Evolutionary conservation across 202 grass and related monocot genomes (phyloP), one percentile per base, ranked within the genome.

Genomic region (Schoenoplectus tabernaemontani): DNA sequence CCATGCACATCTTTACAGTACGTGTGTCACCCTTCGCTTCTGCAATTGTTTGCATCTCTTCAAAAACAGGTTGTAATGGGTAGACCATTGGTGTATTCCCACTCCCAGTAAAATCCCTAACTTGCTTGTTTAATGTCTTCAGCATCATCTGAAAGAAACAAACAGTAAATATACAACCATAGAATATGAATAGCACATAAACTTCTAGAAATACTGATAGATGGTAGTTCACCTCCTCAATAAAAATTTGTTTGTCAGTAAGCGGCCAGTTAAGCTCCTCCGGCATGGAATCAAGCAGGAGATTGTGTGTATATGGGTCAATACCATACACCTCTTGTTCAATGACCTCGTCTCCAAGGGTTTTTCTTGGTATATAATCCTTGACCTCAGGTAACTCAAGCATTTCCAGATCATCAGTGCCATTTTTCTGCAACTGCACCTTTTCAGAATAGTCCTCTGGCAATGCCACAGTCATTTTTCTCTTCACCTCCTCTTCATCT

Each of bases 321-420:
- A 99, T 93, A 71, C 96, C 96, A 82, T 99, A 99, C 62, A 99
- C 92, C 87, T 99, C 96, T 90, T 99, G 96, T 86, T 99, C 96
- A 51, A 96, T 65, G 59, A 96, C 83, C 87, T 96, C 92, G 83
- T 87, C 56, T 24, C 88, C 92, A 59, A 91, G 88, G 43, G 84
- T 79, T 85, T 93, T 96, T 71, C 96, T 87, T 57, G 90, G 88
- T 85, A 89, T 93, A 85, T 96, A 96, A 59, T 99, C 88, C 92
- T 99, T 99, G 69, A 99, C 96, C 85, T 99, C 96, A 73, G 96
- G 96, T 82, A 99, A 88, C 61, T 96, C 88, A 20, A 63, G 59
- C 41, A 64, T 53, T 17, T 80, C 78, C 86, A 90, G 70, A 64
- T 98, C 93, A 85, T 92, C 96, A 36, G 85, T 91, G 26, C 59